These are phyloP conservation scores for Coniochaeta hoffmannii DNA, from an alignment of 2,329 filamentous ascomycete species.

Conservation along the genomic window DNA sequence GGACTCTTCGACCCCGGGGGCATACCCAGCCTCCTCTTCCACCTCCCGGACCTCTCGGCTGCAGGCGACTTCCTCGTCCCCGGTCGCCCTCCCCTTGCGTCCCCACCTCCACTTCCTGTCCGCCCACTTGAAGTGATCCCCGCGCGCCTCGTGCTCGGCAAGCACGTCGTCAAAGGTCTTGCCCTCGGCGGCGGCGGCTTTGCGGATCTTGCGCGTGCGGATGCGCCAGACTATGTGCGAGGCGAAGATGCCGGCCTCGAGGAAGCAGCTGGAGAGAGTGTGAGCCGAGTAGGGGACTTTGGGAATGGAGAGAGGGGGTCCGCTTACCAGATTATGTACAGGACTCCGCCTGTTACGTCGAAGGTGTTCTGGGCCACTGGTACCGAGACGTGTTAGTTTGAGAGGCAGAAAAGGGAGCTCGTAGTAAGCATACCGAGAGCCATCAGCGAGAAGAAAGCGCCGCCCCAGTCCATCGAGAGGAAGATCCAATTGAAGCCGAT, in stretches of 20 bases:
- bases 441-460: conserved; percentile 57
- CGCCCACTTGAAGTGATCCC: conserved; percentile 27
- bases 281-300: no score
- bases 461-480: conserved; percentile 50
- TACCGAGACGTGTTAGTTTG: not conserved
- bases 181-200: conserved; percentile 40
- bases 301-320: not conserved
- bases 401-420: not conserved
- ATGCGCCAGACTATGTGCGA: conserved; percentile 53
- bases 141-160: conserved; percentile 23
- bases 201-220: conserved; percentile 44
- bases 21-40: not conserved
- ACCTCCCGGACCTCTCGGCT: not conserved
- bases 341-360: conserved; percentile 50
- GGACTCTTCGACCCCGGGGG: not conserved
- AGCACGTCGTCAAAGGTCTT: conserved; percentile 48
- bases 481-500: conserved; percentile 55
- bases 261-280: conserved; percentile 44
- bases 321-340: conserved; percentile 53
- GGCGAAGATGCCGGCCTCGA: conserved; percentile 53
- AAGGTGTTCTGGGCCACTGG: conserved; percentile 52
- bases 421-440: conserved; percentile 42
- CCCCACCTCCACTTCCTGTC: conserved; percentile 18
- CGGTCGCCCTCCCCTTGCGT: not conserved
- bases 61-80: conserved; percentile 1